A percentile compares a stretch with the other conserved stretches of the same genome.
Evolutionary conservation across 2,329 filamentous ascomycete genomes (phyloP).

Genomic region (Alternaria metachromatica): DNA sequence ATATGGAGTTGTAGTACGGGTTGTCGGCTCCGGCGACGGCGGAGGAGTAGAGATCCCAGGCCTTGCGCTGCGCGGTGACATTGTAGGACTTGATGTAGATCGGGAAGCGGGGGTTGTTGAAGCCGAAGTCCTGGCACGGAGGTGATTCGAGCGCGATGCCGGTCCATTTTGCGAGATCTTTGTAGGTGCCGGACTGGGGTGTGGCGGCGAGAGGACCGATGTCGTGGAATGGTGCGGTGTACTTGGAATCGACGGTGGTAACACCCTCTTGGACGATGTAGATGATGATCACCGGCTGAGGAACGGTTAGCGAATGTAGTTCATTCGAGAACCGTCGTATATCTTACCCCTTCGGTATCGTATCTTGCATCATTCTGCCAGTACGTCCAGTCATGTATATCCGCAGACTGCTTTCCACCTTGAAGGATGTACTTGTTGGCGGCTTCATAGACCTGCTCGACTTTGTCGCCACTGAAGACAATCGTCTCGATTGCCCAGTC

Average conservation of each 20-base stretch:
- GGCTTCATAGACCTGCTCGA: slow-evolving; percentile 56
- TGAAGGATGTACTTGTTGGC: slow-evolving; percentile 56
- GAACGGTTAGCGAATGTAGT: background rate
- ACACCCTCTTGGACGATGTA: slow-evolving; percentile 37
- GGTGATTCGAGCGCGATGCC: slow-evolving; percentile 30
- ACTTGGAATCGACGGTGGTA: slow-evolving; percentile 21
- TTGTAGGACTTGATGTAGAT: slow-evolving; percentile 42
- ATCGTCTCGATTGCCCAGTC: slow-evolving; percentile 34
- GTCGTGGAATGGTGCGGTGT: slow-evolving; percentile 30
- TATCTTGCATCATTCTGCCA: slow-evolving; percentile 27
- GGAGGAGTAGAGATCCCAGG: slow-evolving; percentile 49
- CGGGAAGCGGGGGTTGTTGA: slow-evolving; percentile 34
- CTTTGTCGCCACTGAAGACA: slow-evolving; percentile 52
- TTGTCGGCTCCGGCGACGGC: slow-evolving; percentile 35
- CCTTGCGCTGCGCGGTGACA: slow-evolving; percentile 43
- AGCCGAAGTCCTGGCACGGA: slow-evolving; percentile 35
- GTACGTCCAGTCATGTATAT: slow-evolving; percentile 38
- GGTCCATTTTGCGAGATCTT: slow-evolving; percentile 31
- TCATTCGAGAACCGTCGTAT: fast-evolving
- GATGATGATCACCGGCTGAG: slow-evolving; percentile 18
- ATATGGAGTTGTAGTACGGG: slow-evolving; percentile 49
- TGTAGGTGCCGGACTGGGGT: slow-evolving; percentile 26
- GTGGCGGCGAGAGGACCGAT: slow-evolving; percentile 20
- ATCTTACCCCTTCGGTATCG: background rate
- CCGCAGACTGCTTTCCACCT: slow-evolving; percentile 53